Conservation (phyloP, 192 early-diverging fungal species). For the Umbelopsis isabellina region DNA sequence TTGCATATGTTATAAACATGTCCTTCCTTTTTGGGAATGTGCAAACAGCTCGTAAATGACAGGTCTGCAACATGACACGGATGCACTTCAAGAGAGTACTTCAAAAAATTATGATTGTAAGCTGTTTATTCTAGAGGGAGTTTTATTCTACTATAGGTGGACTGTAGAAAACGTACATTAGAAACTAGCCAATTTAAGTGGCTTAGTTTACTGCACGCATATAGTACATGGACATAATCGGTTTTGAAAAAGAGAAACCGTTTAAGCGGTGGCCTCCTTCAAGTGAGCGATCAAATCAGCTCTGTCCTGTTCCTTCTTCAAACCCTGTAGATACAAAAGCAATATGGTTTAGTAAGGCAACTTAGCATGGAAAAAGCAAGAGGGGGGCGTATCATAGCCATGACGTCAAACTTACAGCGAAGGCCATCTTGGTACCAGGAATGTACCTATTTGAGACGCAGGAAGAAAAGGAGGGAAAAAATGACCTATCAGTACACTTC, state of each 20-base stretch:
- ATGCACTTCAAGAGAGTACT: no score
- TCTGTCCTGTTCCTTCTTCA: slow-evolving; percentile 73
- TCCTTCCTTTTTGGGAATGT: no score
- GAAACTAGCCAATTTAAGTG: no score
- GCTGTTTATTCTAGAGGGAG: no score
- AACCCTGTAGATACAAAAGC: slow-evolving; percentile 27
- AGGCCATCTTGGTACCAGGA: slow-evolving; percentile 97
- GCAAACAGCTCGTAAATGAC: no score
- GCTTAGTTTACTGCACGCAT: neutral
- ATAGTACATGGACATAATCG: slow-evolving; percentile 18
- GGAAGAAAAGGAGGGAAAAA: neutral
- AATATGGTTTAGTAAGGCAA: slow-evolving; percentile 17
- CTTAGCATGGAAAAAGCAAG: neutral
- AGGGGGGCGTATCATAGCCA: slow-evolving; percentile 27
- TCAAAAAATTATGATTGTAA: no score
- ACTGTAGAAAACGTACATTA: no score
- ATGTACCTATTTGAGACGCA: slow-evolving; percentile 57
- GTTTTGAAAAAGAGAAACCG: neutral
- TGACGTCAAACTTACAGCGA: slow-evolving; percentile 87
- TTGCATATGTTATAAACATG: no score
- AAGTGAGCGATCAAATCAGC: slow-evolving; percentile 92
- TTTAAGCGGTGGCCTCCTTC: slow-evolving; percentile 54
- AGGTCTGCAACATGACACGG: no score
- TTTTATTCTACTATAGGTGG: no score
- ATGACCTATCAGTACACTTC: neutral